phyloP scores from a whole-genome alignment of 768 basidiomycete species.

The Pulveroboletus sp. region DNA sequence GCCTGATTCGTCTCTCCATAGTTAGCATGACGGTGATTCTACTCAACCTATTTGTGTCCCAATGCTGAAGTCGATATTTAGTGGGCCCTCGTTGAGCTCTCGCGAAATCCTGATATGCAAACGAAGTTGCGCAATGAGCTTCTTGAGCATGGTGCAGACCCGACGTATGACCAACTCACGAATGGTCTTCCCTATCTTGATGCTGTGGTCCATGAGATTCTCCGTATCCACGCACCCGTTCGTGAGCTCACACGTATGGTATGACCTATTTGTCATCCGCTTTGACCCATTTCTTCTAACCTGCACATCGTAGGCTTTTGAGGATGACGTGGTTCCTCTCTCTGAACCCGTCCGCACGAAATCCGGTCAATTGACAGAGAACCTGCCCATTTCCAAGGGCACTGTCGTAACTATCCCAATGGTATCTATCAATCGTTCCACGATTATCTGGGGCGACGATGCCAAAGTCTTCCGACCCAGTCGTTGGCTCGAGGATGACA shows the following conservation, averaged over 20 bases:
- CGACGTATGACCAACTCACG: slow-evolving; percentile 52
- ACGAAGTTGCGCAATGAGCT: slow-evolving; percentile 51
- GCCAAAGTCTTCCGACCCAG: slow-evolving; percentile 58
- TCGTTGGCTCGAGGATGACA: slow-evolving; percentile 61
- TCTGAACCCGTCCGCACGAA: slow-evolving; percentile 43
- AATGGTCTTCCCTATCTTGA: slow-evolving; percentile 55
- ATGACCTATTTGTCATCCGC: not conserved
- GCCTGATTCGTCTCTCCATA: not conserved
- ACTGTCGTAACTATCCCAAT: slow-evolving; percentile 44
- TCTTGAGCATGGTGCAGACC: slow-evolving; percentile 40
- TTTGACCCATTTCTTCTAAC: not conserved
- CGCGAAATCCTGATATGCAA: slow-evolving; percentile 44
- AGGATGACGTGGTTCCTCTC: slow-evolving; percentile 61
- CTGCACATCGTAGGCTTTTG: slow-evolving; percentile 33
- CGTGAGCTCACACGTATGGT: slow-evolving; percentile 15
- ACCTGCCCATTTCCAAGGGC: slow-evolving; percentile 45
- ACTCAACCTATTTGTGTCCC: not conserved
- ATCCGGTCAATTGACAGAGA: slow-evolving; percentile 38
- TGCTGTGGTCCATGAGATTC: slow-evolving; percentile 44
- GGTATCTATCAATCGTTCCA: slow-evolving; percentile 45
- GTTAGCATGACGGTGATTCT: slow-evolving; percentile 20
- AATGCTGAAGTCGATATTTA: slow-evolving; percentile 6
- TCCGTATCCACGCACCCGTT: slow-evolving; percentile 44
- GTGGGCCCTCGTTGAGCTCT: slow-evolving; percentile 62
- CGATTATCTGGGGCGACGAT: slow-evolving; percentile 58